phyloP scores from a whole-genome alignment of 2,329 filamentous ascomycete species.

The Penicillium sp. region DNA sequence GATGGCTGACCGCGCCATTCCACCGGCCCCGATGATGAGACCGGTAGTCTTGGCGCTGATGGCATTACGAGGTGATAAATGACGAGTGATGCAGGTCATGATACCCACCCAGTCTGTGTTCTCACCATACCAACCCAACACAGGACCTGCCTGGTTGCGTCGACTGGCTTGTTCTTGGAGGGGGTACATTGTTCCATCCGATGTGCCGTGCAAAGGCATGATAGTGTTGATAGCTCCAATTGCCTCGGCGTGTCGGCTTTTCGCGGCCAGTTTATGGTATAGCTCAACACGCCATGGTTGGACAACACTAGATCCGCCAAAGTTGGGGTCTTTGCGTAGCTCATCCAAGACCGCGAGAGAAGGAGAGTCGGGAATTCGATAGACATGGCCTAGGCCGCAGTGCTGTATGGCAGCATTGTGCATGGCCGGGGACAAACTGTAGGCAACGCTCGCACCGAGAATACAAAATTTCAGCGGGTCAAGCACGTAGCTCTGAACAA shows the following conservation, averaged over 20 bases:
- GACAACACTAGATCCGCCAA: constrained; percentile 52
- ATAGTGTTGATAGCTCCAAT: constrained; percentile 55
- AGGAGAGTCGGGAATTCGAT: constrained; percentile 46
- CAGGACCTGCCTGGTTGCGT: constrained; percentile 49
- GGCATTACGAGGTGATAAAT: constrained; percentile 57
- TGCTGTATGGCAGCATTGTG: constrained; percentile 50
- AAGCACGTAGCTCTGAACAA: constrained; percentile 50
- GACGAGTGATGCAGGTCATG: constrained; percentile 49
- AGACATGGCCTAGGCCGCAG: constrained; percentile 49
- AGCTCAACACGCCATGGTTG: constrained; percentile 53
- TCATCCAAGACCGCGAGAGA: constrained; percentile 47
- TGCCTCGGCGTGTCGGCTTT: constrained; percentile 51
- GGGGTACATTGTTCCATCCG: constrained; percentile 45
- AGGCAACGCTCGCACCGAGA: constrained; percentile 49
- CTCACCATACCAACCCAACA: constrained; percentile 52
- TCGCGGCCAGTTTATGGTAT: constrained; percentile 45
- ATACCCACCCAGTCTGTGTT: constrained; percentile 55
- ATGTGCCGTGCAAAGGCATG: constrained; percentile 48
- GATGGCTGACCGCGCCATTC: constrained; percentile 78
- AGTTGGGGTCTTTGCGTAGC: constrained; percentile 46
- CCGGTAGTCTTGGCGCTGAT: constrained; percentile 60
- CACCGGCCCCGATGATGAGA: constrained; percentile 65
- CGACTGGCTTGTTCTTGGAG: constrained; percentile 49
- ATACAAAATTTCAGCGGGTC: constrained; percentile 52
- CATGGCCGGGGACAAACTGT: constrained; percentile 52